phyloP scores from a whole-genome alignment of 2,329 filamentous ascomycete genomes.

The Alternaria dauci region DNA sequence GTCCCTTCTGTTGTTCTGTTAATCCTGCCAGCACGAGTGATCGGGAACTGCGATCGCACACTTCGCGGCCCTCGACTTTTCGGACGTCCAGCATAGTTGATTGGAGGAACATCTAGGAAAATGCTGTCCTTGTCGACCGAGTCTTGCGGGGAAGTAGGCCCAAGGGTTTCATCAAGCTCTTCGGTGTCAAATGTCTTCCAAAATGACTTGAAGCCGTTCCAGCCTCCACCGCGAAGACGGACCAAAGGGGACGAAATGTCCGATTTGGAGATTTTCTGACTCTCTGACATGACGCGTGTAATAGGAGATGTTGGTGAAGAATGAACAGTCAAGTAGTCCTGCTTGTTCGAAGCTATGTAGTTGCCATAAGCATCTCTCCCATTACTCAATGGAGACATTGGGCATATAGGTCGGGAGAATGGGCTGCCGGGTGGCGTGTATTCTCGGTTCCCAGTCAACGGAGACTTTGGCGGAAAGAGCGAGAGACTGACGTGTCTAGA shows the following conservation, averaged over 20 bases:
- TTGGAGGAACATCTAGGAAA: background rate
- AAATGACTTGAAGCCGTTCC: conserved; percentile 3
- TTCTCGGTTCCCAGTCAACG: conserved; percentile 12
- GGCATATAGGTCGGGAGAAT: conserved; percentile 1
- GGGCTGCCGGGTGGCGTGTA: conserved; percentile 5
- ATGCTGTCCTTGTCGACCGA: background rate
- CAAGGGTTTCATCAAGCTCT: background rate
- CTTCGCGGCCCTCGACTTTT: background rate
- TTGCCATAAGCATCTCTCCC: conserved; percentile 26
- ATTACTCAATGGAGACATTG: conserved; percentile 21
- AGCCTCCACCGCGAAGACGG: background rate
- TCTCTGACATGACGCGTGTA: background rate
- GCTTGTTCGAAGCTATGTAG: conserved; percentile 20
- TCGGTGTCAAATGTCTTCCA: conserved; percentile 9
- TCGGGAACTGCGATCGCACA: conserved; percentile 3
- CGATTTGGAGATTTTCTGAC: background rate
- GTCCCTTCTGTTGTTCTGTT: background rate
- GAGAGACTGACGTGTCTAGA: conserved; percentile 3
- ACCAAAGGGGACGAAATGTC: background rate
- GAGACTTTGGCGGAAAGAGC: conserved; percentile 9
- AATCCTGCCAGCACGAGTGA: background rate
- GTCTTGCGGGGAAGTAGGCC: background rate
- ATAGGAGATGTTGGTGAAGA: background rate
- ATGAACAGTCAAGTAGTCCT: conserved; percentile 10
- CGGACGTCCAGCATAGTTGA: background rate